These are phyloP conservation scores for Calonectria pteridis DNA, from an alignment of 2,329 filamentous ascomycete genomes.

Conservation along the genomic window DNA sequence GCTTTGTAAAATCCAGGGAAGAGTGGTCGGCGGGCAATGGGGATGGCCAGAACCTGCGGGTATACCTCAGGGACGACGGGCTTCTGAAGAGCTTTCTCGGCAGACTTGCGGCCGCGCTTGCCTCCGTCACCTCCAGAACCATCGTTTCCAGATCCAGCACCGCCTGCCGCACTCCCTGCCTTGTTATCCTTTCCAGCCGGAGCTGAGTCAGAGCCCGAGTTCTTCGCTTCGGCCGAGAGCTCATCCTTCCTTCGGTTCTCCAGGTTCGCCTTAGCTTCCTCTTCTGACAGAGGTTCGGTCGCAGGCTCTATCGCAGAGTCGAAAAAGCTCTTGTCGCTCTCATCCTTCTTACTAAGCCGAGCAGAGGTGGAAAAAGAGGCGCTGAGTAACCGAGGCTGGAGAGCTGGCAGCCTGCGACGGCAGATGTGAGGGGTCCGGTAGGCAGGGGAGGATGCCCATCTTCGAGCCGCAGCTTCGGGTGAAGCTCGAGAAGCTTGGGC, in stretches of 20 bases:
- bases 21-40: constrained; percentile 91
- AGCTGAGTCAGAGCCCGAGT: constrained; percentile 54
- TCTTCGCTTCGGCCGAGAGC: constrained; percentile 61
- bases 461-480: constrained; percentile 39
- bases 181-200: constrained; percentile 69
- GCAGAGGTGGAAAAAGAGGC: constrained; percentile 54
- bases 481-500: constrained; percentile 43
- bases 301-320: constrained; percentile 57
- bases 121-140: constrained; percentile 71
- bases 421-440: constrained; percentile 47
- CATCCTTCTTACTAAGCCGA: constrained; percentile 51
- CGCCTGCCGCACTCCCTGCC: constrained; percentile 68
- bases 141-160: constrained; percentile 66
- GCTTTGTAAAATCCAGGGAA: constrained; percentile 99
- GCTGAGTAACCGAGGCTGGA: constrained; percentile 43
- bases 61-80: constrained; percentile 94
- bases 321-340: constrained; percentile 62
- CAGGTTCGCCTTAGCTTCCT: constrained; percentile 65
- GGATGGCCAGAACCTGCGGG: constrained; percentile 96
- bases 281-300: constrained; percentile 63
- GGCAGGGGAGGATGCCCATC: constrained; percentile 45
- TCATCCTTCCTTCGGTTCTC: constrained; percentile 61
- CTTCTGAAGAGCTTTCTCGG: constrained; percentile 86
- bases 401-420: constrained; percentile 47
- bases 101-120: constrained; percentile 78